A percentile compares a stretch with the other conserved stretches of the same genome.
Evolutionary conservation across 805 yeast genomes (phyloP).

Genomic region (Wickerhamiella lipophila): DNA sequence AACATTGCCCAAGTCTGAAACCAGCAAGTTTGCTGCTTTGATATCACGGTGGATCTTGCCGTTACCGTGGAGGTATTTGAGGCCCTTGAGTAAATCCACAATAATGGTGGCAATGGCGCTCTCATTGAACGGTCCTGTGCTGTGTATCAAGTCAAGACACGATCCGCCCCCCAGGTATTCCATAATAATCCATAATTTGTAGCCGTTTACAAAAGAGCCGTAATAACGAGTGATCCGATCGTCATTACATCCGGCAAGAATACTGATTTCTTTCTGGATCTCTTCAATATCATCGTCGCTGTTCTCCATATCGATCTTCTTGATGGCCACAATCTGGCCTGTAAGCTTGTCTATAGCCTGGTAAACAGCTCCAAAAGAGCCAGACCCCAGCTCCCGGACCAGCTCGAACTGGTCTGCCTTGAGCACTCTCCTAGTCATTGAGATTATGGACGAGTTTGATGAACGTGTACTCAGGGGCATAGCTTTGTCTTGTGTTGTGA

Average conservation of each 20-base stretch:
- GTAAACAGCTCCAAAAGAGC: slow-evolving; percentile 70
- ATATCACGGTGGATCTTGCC: slow-evolving; percentile 84
- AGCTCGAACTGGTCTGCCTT: slow-evolving; percentile 37
- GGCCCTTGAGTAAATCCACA: slow-evolving; percentile 45
- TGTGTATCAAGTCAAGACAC: slow-evolving; percentile 44
- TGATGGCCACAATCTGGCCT: slow-evolving; percentile 29
- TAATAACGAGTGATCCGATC: slow-evolving; percentile 52
- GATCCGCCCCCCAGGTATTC: slow-evolving; percentile 73
- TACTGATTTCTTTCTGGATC: slow-evolving; percentile 57
- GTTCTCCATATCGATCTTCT: slow-evolving; percentile 51
- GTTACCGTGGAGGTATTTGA: slow-evolving; percentile 51
- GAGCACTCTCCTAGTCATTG: slow-evolving; percentile 13
- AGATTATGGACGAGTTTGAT: slow-evolving; percentile 9
- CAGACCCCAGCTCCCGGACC: slow-evolving; percentile 52
- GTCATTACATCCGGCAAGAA: slow-evolving; percentile 52
- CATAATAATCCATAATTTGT: slow-evolving; percentile 69
- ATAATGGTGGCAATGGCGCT: slow-evolving; percentile 42
- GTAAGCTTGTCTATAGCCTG: slow-evolving; percentile 40
- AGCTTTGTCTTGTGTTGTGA: too few species aligned
- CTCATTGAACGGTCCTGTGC: slow-evolving; percentile 44
- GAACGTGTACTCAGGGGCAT: slow-evolving; percentile 1
- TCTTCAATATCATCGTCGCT: slow-evolving; percentile 56
- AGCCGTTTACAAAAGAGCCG: slow-evolving; percentile 60
- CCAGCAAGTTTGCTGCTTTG: slow-evolving; percentile 79
- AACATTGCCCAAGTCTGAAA: slow-evolving; percentile 58